Evolutionary conservation across 2,329 filamentous ascomycete species (phyloP).

Genomic region (Thielaviopsis punctulata): DNA sequence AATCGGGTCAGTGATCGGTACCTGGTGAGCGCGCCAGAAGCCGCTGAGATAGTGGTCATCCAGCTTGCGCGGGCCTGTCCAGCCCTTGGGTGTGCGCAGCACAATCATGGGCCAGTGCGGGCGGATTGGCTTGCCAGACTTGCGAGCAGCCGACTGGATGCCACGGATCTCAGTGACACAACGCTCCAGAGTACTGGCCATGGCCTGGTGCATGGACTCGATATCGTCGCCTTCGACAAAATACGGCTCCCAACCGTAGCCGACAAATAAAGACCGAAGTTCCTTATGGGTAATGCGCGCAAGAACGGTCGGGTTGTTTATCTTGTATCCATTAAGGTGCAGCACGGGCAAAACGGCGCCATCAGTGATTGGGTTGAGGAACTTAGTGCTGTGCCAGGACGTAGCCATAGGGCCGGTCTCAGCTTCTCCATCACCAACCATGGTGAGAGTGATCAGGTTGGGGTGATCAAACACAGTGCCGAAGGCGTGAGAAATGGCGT

Average conservation of each 20-base stretch:
- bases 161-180: conserved; percentile 52
- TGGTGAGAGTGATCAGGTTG: conserved; percentile 54
- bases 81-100: conserved; percentile 62
- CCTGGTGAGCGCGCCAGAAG: conserved; percentile 67
- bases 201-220: conserved; percentile 63
- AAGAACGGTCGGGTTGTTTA: conserved; percentile 62
- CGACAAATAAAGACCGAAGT: conserved; percentile 48
- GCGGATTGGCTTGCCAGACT: conserved; percentile 50
- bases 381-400: conserved; percentile 70
- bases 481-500: conserved; percentile 64
- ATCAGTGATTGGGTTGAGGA: conserved; percentile 62
- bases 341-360: conserved; percentile 63
- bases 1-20: conserved; percentile 54
- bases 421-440: conserved; percentile 68
- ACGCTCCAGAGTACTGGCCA: conserved; percentile 59
- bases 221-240: conserved; percentile 63
- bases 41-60: conserved; percentile 55
- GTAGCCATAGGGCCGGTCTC: conserved; percentile 66
- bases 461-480: conserved; percentile 62
- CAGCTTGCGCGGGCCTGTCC: conserved; percentile 58
- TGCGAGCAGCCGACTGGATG: conserved; percentile 54
- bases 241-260: conserved; percentile 65
- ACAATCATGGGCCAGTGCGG: conserved; percentile 67
- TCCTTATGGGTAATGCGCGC: conserved; percentile 60
- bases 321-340: conserved; percentile 73